These are phyloP conservation scores for Amauroascus niger DNA, from an alignment of 2,329 filamentous ascomycete genomes.

Conservation along the genomic window DNA sequence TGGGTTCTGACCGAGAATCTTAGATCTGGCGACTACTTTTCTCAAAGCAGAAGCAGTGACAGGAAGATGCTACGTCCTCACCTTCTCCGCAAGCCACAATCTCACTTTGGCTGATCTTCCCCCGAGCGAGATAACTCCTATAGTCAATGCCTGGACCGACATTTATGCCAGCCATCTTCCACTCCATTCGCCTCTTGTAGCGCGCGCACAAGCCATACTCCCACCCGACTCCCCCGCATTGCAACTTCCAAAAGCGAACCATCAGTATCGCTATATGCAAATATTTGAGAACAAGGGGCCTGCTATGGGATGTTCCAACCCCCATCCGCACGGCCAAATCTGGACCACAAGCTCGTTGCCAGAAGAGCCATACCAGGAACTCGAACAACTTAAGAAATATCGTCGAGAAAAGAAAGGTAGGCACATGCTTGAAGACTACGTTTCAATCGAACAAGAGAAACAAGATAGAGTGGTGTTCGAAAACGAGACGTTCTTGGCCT, in stretches of 20 bases:
- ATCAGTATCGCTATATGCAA: constrained; percentile 93
- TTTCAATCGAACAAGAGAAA: constrained; percentile 68
- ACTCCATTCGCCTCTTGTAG: constrained; percentile 44
- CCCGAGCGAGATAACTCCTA: constrained; percentile 63
- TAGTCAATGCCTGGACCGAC: constrained; percentile 82
- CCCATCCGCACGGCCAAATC: constrained; percentile 91
- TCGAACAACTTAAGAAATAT: constrained; percentile 71
- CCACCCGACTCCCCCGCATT: constrained; percentile 40
- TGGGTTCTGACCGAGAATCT: neutral
- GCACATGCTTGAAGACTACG: constrained; percentile 80
- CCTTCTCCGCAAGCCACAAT: constrained; percentile 84
- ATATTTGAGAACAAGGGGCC: constrained; percentile 99
- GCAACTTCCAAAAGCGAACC: constrained; percentile 46
- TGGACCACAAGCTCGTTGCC: constrained; percentile 90
- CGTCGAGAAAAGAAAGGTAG: constrained; percentile 58
- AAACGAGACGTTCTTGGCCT: constrained; percentile 72
- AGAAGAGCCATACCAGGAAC: constrained; percentile 75
- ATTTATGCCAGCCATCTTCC: constrained; percentile 78
- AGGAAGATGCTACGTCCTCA: constrained; percentile 93
- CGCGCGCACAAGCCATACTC: constrained; percentile 37
- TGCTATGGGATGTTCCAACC: constrained; percentile 97
- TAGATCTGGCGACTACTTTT: constrained; percentile 56
- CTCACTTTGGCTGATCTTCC: constrained; percentile 85
- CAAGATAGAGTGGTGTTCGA: constrained; percentile 78
- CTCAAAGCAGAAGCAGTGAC: constrained; percentile 78